Conservation (phyloP, 306 rosid genomes). For the Begonia masoniana region DNA sequence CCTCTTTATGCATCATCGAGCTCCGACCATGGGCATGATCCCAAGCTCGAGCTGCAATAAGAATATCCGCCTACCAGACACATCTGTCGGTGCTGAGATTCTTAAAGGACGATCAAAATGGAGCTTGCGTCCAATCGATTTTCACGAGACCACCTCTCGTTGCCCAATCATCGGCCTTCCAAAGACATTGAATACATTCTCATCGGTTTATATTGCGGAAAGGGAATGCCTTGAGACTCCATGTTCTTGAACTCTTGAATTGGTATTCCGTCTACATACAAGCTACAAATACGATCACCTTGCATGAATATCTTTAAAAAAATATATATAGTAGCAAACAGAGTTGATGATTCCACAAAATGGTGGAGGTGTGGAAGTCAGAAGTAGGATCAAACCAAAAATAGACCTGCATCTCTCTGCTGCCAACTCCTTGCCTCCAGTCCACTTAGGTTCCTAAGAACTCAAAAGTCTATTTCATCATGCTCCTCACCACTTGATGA, state of each 20-base stretch:
- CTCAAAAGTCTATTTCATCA: slow-evolving; percentile 60
- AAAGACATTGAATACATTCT: slow-evolving; percentile 44
- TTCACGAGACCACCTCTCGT: slow-evolving; percentile 77
- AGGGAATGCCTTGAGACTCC: slow-evolving; percentile 34
- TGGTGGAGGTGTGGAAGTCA: slow-evolving; percentile 52
- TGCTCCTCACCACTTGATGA: slow-evolving; percentile 6
- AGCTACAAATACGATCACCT: slow-evolving; percentile 10
- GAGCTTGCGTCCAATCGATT: slow-evolving; percentile 62
- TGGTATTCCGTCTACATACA: slow-evolving; percentile 52
- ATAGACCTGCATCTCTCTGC: slow-evolving; percentile 55
- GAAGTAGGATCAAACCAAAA: slow-evolving; percentile 71
- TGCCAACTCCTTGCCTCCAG: slow-evolving; percentile 44
- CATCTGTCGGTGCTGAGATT: slow-evolving; percentile 39
- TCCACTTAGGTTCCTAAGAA: slow-evolving; percentile 54
- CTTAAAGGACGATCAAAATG: slow-evolving; percentile 45
- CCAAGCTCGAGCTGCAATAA: slow-evolving; percentile 28
- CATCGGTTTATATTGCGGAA: slow-evolving; percentile 48
- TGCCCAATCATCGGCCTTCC: slow-evolving; percentile 79
- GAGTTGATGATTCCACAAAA: slow-evolving; percentile 48
- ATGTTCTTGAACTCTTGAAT: slow-evolving; percentile 59
- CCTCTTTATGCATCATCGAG: slow-evolving; percentile 20
- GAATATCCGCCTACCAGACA: slow-evolving; percentile 31
- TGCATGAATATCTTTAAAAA: background rate
- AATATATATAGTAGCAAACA: background rate
- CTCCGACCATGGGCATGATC: slow-evolving; percentile 31